A percentile compares a stretch with the other conserved stretches of the same genome.
phyloP scores from a whole-genome alignment of 257 asterid genomes.

The Rubia yunnanensis region DNA sequence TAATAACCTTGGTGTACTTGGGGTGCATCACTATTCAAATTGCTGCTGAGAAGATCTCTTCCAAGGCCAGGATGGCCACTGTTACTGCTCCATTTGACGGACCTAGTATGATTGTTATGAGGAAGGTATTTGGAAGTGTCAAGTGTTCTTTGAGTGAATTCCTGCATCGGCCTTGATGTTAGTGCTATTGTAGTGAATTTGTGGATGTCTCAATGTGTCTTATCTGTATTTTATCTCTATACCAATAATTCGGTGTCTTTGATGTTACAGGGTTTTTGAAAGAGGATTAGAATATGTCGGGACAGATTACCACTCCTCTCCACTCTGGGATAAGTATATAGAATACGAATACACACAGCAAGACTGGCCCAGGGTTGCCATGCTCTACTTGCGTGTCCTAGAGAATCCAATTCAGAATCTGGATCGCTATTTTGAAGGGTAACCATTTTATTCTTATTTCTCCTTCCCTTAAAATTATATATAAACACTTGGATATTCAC shows the following conservation, averaged over 20 bases:
- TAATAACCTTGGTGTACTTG: conserved; percentile 73
- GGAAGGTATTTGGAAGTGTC: conserved; percentile 83
- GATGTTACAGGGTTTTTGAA: conserved; percentile 80
- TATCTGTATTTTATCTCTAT: conserved; percentile 20
- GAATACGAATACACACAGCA: conserved; percentile 85
- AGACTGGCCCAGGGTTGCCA: conserved; percentile 80
- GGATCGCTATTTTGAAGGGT: conserved; percentile 98
- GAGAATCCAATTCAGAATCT: conserved; percentile 90
- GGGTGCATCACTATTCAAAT: conserved; percentile 68
- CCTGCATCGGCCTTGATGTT: conserved; percentile 29
- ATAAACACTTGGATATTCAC: background rate
- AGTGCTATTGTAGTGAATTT: conserved; percentile 26
- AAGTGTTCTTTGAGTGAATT: conserved; percentile 52
- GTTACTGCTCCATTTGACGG: conserved; percentile 54
- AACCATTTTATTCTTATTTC: conserved; percentile 14
- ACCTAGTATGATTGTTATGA: conserved; percentile 69
- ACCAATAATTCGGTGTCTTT: conserved; percentile 13
- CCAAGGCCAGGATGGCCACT: conserved; percentile 74
- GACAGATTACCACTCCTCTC: conserved; percentile 79
- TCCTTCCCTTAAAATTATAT: background rate
- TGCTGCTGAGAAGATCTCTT: conserved; percentile 69
- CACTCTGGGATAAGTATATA: conserved; percentile 95
- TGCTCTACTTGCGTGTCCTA: conserved; percentile 71
- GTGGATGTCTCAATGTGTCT: conserved; percentile 19
- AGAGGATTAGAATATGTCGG: conserved; percentile 95